phyloP scores from a whole-genome alignment of 2,329 filamentous ascomycete genomes.

The Colletotrichum sp. region DNA sequence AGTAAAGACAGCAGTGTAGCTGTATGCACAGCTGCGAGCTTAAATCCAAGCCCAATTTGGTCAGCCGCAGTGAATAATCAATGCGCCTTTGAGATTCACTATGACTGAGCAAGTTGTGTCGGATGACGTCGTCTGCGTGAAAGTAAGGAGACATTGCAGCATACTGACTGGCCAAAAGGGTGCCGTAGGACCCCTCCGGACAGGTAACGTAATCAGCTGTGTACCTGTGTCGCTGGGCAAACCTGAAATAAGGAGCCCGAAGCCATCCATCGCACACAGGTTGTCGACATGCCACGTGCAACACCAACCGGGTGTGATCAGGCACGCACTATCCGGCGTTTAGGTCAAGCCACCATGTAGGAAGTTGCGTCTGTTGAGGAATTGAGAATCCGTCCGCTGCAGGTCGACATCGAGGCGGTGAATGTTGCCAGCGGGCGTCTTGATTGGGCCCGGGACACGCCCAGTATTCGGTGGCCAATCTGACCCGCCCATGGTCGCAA shows the following conservation, averaged over 20 bases:
- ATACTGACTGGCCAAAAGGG: neutral
- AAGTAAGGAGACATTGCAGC: neutral
- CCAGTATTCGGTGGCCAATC: neutral
- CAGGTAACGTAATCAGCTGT: neutral
- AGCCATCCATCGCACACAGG: neutral
- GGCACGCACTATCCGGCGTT: neutral
- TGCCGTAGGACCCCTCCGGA: neutral
- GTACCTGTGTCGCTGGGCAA: neutral
- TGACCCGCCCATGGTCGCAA: neutral
- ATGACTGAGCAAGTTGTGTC: neutral
- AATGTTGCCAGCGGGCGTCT: neutral
- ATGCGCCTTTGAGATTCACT: neutral
- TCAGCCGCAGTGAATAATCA: accelerated
- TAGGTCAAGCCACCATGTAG: neutral
- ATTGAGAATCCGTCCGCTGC: too few relatives aligned
- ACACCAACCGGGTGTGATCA: neutral
- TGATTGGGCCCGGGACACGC: neutral
- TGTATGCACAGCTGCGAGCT: neutral
- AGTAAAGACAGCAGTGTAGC: neutral
- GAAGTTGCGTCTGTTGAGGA: neutral
- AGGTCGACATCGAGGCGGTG: too few relatives aligned
- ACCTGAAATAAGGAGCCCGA: neutral
- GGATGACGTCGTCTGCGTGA: neutral
- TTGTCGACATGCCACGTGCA: neutral
- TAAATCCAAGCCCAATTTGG: neutral